phyloP scores from a whole-genome alignment of 2,329 filamentous ascomycete genomes.

The Magnaporthiopsis rhizophila region DNA sequence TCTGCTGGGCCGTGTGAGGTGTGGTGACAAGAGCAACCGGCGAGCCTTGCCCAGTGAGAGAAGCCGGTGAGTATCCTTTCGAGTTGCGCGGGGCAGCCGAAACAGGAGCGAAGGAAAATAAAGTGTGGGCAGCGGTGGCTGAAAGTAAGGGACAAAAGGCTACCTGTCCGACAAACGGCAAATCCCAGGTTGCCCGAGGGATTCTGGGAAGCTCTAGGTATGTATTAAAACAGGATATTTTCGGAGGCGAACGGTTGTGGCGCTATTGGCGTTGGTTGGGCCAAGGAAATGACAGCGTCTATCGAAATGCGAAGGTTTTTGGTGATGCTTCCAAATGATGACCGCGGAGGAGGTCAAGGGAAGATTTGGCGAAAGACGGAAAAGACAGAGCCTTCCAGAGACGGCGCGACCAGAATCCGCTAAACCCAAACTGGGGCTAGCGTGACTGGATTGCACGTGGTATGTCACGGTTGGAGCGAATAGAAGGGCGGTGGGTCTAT shows the following conservation, averaged over 20 bases:
- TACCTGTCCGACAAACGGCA: background rate
- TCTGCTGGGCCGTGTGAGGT: background rate
- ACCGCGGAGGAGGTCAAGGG: background rate
- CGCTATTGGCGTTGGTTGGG: background rate
- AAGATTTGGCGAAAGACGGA: slow-evolving; percentile 2
- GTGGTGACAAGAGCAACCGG: background rate
- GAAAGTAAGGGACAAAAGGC: background rate
- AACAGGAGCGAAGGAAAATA: background rate
- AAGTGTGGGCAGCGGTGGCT: slow-evolving; percentile 8
- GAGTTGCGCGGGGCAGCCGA: background rate
- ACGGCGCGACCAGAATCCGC: slow-evolving; percentile 2
- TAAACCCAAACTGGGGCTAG: background rate
- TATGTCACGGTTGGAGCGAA: slow-evolving; percentile 14
- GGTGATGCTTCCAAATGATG: background rate
- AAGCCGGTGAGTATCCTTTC: background rate
- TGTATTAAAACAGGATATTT: background rate
- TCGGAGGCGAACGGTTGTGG: background rate
- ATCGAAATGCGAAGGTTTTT: background rate
- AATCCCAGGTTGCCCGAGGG: background rate
- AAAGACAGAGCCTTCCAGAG: slow-evolving; percentile 6
- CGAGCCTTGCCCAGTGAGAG: background rate
- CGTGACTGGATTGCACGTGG: slow-evolving; percentile 12
- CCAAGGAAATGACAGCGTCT: background rate
- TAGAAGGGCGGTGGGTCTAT: background rate
- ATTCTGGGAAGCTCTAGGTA: background rate